These are phyloP conservation scores for Alternaria longipes DNA, from an alignment of 2,329 filamentous ascomycete genomes.

Conservation along the genomic window DNA sequence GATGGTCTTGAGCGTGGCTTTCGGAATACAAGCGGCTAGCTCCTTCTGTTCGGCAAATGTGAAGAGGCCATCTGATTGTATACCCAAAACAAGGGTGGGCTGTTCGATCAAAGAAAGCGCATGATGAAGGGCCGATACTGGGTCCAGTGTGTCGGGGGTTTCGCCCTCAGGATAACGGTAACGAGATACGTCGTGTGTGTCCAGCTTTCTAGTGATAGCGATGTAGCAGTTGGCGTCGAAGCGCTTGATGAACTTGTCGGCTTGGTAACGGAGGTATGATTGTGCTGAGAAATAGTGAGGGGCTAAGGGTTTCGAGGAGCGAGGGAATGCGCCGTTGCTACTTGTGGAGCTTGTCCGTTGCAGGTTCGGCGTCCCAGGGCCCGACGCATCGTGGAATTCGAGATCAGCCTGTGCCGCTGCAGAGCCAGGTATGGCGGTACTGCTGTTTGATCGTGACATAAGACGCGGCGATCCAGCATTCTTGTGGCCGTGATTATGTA, in stretches of 20 bases:
- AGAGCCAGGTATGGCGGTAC: constrained; percentile 31
- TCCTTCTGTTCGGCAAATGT: constrained; percentile 97
- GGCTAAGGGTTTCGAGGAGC: constrained; percentile 53
- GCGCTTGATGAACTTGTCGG: constrained; percentile 92
- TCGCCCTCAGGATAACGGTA: constrained; percentile 63
- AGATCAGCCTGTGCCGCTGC: constrained; percentile 51
- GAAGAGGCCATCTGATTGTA: constrained; percentile 94
- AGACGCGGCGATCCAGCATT: constrained; percentile 57
- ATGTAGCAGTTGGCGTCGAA: constrained; percentile 99
- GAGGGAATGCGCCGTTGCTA: constrained; percentile 19
- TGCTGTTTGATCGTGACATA: constrained; percentile 48
- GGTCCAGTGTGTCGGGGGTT: constrained; percentile 53
- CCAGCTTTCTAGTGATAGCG: constrained; percentile 95
- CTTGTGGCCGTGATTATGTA: constrained; percentile 63
- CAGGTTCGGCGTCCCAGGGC: constrained; percentile 38
- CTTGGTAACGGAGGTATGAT: constrained; percentile 96
- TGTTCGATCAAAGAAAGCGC: constrained; percentile 86
- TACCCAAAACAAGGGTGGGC: constrained; percentile 89
- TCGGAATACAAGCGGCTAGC: constrained; percentile 80
- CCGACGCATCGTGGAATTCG: constrained; percentile 57
- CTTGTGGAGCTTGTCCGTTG: constrained; percentile 26
- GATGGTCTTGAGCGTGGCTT: constrained; percentile 82
- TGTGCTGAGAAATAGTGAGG: constrained; percentile 96
- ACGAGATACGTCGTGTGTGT: constrained; percentile 94
- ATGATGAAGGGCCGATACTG: constrained; percentile 66